Conservation (phyloP, 2,329 filamentous ascomycete species). For the Sclerotinia spermophila region DNA sequence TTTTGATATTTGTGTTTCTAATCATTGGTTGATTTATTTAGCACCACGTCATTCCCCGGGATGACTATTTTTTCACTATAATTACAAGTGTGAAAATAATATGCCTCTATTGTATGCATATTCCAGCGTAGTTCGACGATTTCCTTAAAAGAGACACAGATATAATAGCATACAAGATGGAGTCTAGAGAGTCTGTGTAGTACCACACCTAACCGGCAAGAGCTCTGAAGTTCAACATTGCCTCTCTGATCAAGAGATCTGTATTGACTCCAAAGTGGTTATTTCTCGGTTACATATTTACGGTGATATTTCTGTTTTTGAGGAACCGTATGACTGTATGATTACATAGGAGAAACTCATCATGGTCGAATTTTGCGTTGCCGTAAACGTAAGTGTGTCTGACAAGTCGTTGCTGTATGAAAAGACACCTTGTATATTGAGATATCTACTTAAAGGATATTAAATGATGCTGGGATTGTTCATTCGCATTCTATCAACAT, state of each 20-base stretch:
- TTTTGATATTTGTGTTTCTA: no score
- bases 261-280: neutral
- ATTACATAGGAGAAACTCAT: neutral
- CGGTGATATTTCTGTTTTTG: neutral
- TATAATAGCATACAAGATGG: neutral
- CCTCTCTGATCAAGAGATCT: neutral
- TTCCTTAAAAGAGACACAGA: fast-evolving
- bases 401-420: neutral
- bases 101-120: neutral
- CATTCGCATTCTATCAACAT: neutral
- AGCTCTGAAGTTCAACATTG: fast-evolving
- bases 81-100: neutral
- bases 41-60: fast-evolving
- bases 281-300: neutral
- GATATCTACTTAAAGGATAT: neutral
- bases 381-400: no score
- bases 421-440: fast-evolving
- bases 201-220: neutral
- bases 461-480: neutral
- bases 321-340: neutral
- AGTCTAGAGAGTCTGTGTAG: neutral
- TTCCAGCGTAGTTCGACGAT: neutral
- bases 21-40: neutral
- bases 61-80: fast-evolving
- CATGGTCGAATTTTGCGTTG: neutral